Conservation (phyloP, 192 early-diverging fungal species). For the Gonapodya prolifera region DNA sequence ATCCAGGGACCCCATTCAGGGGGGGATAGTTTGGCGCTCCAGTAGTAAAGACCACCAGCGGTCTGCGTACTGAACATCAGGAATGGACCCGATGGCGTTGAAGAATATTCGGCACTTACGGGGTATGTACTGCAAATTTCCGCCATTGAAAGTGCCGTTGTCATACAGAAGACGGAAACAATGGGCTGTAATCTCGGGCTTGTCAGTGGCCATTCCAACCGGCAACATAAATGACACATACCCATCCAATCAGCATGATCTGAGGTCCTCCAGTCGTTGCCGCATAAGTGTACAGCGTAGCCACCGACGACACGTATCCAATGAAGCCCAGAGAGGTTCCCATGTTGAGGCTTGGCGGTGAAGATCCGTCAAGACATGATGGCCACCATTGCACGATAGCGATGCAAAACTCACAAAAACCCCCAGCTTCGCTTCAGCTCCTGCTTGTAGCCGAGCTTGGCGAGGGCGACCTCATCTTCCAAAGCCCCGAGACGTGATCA, state of each 20-base stretch:
- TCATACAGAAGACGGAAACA: slow-evolving; percentile 26
- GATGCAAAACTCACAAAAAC: background rate
- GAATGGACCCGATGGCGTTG: slow-evolving; percentile 8
- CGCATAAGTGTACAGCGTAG: background rate
- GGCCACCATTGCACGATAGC: background rate
- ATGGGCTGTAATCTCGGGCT: slow-evolving; percentile 12
- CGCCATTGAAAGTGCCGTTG: slow-evolving; percentile 31
- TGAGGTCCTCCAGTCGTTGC: background rate
- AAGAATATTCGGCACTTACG: slow-evolving; percentile 3
- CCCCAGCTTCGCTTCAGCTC: slow-evolving; percentile 8
- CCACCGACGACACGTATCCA: background rate
- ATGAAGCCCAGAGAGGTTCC: background rate
- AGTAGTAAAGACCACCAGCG: slow-evolving; percentile 6
- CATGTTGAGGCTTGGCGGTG: slow-evolving; percentile 6
- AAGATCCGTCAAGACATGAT: background rate
- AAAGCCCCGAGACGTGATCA: no score
- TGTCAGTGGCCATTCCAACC: background rate
- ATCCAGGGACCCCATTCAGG: background rate
- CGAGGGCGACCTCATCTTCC: slow-evolving; percentile 19
- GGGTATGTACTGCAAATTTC: slow-evolving; percentile 42
- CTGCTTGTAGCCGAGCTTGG: slow-evolving; percentile 26
- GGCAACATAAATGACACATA: background rate
- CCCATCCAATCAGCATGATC: background rate
- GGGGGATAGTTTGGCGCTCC: background rate
- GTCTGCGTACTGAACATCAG: slow-evolving; percentile 11